phyloP scores from a whole-genome alignment of 495 filamentous ascomycete genomes.

The Trichoderma virens region DNA sequence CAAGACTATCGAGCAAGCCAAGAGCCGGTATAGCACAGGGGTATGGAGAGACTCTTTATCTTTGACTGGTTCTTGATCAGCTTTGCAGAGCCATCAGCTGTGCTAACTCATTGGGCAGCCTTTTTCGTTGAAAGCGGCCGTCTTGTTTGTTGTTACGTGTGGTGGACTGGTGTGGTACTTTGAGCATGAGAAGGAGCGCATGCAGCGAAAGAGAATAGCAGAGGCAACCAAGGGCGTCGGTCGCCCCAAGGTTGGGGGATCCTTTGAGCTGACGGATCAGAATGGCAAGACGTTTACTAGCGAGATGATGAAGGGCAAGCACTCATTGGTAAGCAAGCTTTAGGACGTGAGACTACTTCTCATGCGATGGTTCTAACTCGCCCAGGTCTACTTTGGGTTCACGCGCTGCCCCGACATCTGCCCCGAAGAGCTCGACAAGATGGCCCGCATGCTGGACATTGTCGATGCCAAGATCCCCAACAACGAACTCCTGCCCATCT shows the following conservation, averaged over 20 bases:
- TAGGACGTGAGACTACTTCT: background rate
- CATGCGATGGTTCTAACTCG: background rate
- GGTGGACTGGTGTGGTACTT: slow-evolving; percentile 80
- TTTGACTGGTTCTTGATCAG: background rate
- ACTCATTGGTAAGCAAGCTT: slow-evolving; percentile 52
- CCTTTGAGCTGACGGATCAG: slow-evolving; percentile 75
- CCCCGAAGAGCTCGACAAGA: slow-evolving; percentile 97
- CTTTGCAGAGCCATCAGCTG: background rate
- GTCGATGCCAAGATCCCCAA: slow-evolving; percentile 46
- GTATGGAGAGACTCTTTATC: slow-evolving; percentile 21
- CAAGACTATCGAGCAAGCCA: slow-evolving; percentile 49
- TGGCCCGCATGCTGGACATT: slow-evolving; percentile 85
- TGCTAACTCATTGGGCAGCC: slow-evolving; percentile 41
- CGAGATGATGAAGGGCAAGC: slow-evolving; percentile 76
- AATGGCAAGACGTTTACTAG: slow-evolving; percentile 67
- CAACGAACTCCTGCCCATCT: slow-evolving; percentile 52
- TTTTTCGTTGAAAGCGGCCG: slow-evolving; percentile 82
- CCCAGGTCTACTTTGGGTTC: slow-evolving; percentile 91
- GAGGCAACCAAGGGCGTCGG: slow-evolving; percentile 91
- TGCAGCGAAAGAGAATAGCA: slow-evolving; percentile 77
- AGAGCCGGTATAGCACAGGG: slow-evolving; percentile 43
- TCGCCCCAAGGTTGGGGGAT: slow-evolving; percentile 83
- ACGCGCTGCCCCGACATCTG: slow-evolving; percentile 98
- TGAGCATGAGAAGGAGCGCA: slow-evolving; percentile 76
- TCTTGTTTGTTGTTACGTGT: slow-evolving; percentile 76